Conservation (phyloP, 192 early-diverging fungal genomes). For the Podila epicladia region DNA sequence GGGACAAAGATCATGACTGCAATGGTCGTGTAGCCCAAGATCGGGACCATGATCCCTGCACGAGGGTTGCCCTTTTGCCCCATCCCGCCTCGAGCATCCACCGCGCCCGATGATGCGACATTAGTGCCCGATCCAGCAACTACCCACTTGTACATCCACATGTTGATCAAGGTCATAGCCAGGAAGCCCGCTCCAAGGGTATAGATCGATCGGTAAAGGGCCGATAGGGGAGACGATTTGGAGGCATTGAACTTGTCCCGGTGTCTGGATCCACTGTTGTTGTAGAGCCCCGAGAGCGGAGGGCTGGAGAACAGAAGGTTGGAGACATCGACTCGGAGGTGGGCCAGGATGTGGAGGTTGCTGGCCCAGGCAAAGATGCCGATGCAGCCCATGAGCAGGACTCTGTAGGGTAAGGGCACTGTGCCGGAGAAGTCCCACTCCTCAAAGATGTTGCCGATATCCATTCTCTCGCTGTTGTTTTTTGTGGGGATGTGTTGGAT, state of each 20-base stretch:
- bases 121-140: slow-evolving; percentile 29
- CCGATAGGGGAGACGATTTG: slow-evolving; percentile 30
- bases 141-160: slow-evolving; percentile 58
- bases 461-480: slow-evolving; percentile 14
- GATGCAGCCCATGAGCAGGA: slow-evolving; percentile 58
- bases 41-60: slow-evolving; percentile 53
- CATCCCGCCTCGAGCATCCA: slow-evolving; percentile 34
- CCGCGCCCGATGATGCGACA: not conserved
- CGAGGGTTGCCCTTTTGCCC: slow-evolving; percentile 7
- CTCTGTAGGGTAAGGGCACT: slow-evolving; percentile 60
- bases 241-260: slow-evolving; percentile 45
- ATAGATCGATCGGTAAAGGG: slow-evolving; percentile 56
- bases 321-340: slow-evolving; percentile 56
- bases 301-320: slow-evolving; percentile 44
- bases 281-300: slow-evolving; percentile 32
- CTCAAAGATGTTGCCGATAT: slow-evolving; percentile 54
- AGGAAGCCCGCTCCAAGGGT: slow-evolving; percentile 53
- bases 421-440: slow-evolving; percentile 55
- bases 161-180: slow-evolving; percentile 53
- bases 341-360: slow-evolving; percentile 60
- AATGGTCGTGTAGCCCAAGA: slow-evolving; percentile 54
- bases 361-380: slow-evolving; percentile 70
- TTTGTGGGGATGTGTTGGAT: no score
- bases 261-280: slow-evolving; percentile 16
- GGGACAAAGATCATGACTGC: slow-evolving; percentile 58